Percentiles rank a stretch among this genome's conserved stretches.
Conservation (phyloP, 345 rosid genomes). For the Sonneratia caseolaris region DNA sequence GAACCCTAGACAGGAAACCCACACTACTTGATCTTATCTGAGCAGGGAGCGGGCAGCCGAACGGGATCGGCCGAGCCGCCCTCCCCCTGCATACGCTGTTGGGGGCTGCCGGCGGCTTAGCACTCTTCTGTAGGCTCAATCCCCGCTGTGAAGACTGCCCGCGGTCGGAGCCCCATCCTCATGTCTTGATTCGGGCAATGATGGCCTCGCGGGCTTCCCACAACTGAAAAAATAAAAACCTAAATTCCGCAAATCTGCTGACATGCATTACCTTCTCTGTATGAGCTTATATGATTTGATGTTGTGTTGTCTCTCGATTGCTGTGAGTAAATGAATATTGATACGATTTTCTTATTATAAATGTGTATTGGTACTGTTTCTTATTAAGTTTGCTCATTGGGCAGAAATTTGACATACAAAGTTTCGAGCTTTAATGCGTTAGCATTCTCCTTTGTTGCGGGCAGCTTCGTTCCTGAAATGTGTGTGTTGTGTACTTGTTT, state of each 20-base stretch:
- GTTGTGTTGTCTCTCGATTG: not conserved
- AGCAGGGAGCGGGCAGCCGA: conserved; percentile 23
- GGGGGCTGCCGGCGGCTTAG: conserved; percentile 47
- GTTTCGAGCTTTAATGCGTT: not conserved
- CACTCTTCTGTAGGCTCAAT: conserved; percentile 12
- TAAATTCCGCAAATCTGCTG: too few species aligned
- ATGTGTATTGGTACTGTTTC: not conserved
- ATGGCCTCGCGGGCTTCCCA: conserved; percentile 60
- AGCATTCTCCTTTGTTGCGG: not conserved
- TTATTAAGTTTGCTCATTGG: not conserved
- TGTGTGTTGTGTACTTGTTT: not conserved
- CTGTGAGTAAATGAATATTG: not conserved
- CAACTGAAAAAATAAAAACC: not conserved
- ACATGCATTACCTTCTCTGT: too few species aligned
- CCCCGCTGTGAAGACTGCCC: conserved; percentile 74
- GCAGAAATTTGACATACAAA: not conserved
- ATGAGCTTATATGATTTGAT: not conserved
- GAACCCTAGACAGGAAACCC: not conserved
- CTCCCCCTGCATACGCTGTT: conserved; percentile 6
- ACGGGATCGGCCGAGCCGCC: conserved; percentile 19
- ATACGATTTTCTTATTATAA: too few species aligned
- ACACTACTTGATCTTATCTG: conserved; percentile 86
- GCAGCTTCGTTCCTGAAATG: not conserved
- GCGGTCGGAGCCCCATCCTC: conserved; percentile 46
- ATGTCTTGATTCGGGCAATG: conserved; percentile 29